Percentiles rank a stretch among this genome's conserved stretches.
These are phyloP conservation scores for Hura crepitans DNA, from an alignment of 441 rosid genomes.

Conservation along the genomic window DNA sequence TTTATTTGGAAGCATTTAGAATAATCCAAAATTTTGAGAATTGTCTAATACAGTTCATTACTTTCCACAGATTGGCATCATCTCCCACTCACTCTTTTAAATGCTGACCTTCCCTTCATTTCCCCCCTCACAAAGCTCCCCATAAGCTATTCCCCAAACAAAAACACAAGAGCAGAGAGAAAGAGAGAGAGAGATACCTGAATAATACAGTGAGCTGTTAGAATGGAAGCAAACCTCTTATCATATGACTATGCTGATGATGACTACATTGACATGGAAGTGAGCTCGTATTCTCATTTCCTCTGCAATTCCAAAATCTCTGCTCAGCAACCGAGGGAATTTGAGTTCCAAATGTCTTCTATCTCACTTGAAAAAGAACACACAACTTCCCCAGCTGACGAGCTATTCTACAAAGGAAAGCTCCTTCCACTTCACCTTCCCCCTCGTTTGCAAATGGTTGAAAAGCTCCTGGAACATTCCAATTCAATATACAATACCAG, in stretches of 20 bases:
- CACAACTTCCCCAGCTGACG: conserved; percentile 76
- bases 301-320: conserved; percentile 36
- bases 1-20: conserved; percentile 37
- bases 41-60: conserved; percentile 9
- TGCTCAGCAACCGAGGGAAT: conserved; percentile 54
- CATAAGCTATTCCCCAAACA: not conserved
- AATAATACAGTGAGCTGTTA: conserved; percentile 10
- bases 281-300: conserved; percentile 48
- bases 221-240: conserved; percentile 41
- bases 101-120: conserved; percentile 25
- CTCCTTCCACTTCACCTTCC: conserved; percentile 96
- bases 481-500: conserved; percentile 11
- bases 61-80: conserved; percentile 15
- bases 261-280: conserved; percentile 76
- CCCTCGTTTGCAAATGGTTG: conserved; percentile 78
- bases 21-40: conserved; percentile 17
- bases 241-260: conserved; percentile 46
- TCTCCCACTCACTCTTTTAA: conserved; percentile 28
- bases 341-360: conserved; percentile 83
- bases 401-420: conserved; percentile 93
- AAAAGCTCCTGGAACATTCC: conserved; percentile 53
- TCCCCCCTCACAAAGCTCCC: conserved; percentile 17
- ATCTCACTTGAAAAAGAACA: conserved; percentile 32
- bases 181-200: not conserved
- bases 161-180: not conserved